A percentile compares a stretch with the other conserved stretches of the same genome.
phyloP scores from a whole-genome alignment of 345 rosid species.

The Euphorbia peplus region DNA sequence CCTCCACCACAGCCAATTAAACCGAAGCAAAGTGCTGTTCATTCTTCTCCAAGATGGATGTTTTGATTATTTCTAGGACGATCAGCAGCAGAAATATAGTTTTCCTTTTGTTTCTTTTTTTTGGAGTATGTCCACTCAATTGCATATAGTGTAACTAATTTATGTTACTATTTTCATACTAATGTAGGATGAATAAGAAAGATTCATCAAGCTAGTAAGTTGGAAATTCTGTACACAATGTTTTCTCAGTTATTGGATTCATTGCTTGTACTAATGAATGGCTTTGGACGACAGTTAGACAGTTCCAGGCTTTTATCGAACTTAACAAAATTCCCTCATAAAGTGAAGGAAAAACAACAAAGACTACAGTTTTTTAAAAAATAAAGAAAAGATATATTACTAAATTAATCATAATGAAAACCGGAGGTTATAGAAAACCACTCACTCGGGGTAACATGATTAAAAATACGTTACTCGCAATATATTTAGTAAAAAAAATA shows the following conservation, averaged over 20 bases:
- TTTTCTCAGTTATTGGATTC: not conserved
- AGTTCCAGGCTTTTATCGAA: too few relatives aligned
- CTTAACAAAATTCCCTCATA: too few relatives aligned
- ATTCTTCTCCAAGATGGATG: constrained; percentile 79
- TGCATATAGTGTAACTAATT: constrained; percentile 35
- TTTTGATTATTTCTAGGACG: constrained; percentile 40
- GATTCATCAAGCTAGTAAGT: constrained; percentile 13
- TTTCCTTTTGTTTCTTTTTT: not conserved
- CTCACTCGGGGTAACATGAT: too few relatives aligned
- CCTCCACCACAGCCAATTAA: constrained; percentile 12
- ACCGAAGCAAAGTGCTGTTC: constrained; percentile 49
- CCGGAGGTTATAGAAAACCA: too few relatives aligned
- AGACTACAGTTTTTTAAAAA: too few relatives aligned
- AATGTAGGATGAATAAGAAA: constrained; percentile 38
- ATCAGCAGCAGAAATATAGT: constrained; percentile 27
- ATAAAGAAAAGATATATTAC: too few relatives aligned
- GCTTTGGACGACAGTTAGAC: not conserved
- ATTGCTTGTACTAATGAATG: not conserved
- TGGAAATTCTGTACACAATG: constrained; percentile 3
- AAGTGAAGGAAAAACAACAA: too few relatives aligned
- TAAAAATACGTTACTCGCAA: too few relatives aligned
- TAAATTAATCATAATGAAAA: too few relatives aligned
- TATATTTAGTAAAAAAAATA: too few relatives aligned
- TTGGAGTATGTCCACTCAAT: constrained; percentile 15
- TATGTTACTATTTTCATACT: constrained; percentile 38